These are phyloP conservation scores for Ceratobasidium sp. DNA, from an alignment of 1,284 basidiomycete species.

Conservation along the genomic window DNA sequence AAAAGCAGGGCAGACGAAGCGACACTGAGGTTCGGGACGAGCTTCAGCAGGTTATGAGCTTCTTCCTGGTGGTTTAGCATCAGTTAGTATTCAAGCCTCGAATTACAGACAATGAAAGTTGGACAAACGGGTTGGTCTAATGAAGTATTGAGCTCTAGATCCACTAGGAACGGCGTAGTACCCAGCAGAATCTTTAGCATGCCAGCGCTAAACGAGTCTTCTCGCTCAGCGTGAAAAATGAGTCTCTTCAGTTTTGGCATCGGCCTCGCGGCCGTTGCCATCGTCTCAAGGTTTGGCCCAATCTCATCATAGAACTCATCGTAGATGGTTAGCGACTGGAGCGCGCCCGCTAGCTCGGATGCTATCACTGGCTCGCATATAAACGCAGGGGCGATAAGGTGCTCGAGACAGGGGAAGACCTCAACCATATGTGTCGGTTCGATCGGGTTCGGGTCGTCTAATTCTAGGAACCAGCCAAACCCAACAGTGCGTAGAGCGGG, in stretches of 20 bases:
- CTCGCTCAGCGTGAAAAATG: not conserved
- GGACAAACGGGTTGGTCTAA: too few species aligned
- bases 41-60: too few species aligned
- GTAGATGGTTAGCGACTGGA: not conserved
- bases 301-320: not conserved
- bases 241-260: slow-evolving; percentile 3
- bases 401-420: slow-evolving; percentile 2
- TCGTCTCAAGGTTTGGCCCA: not conserved
- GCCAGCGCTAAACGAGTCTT: too few species aligned
- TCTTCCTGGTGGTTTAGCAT: too few species aligned
- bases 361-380: not conserved
- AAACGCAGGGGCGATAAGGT: slow-evolving; percentile 1
- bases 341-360: not conserved
- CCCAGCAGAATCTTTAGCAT: not conserved
- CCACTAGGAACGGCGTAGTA: not conserved
- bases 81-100: too few species aligned
- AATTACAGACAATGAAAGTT: too few species aligned
- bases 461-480: not conserved
- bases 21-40: too few species aligned
- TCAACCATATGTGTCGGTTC: not conserved
- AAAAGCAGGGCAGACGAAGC: too few species aligned
- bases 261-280: not conserved
- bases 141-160: not conserved
- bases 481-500: not conserved
- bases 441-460: not conserved